Evolutionary conservation across 371 early-diverging fungal species (phyloP).

Genomic region (Syncephalastrum sp.): DNA sequence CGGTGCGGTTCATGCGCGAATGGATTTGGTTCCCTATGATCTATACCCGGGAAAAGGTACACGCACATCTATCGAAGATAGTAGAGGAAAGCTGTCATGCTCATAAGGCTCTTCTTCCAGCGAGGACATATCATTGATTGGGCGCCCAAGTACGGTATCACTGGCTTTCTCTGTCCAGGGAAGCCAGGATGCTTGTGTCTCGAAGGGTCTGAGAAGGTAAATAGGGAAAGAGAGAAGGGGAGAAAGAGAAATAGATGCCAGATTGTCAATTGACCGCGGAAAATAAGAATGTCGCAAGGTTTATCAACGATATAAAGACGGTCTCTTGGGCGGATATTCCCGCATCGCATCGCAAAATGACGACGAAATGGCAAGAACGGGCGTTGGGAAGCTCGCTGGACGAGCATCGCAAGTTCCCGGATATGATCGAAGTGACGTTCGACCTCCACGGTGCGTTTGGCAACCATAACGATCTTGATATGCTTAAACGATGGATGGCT

Average conservation of each 20-base stretch:
- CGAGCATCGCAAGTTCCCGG: constrained; percentile 22
- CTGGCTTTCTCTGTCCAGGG: constrained; percentile 43
- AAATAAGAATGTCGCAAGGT: constrained; percentile 24
- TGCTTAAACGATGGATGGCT: constrained; percentile 36
- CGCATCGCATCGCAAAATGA: constrained; percentile 39
- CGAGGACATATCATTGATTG: constrained; percentile 44
- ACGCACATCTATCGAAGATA: background rate
- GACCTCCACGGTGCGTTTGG: constrained; percentile 38
- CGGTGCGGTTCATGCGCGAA: constrained; percentile 30
- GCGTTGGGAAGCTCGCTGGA: constrained; percentile 14
- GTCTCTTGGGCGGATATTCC: constrained; percentile 43
- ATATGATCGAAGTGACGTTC: constrained; percentile 41
- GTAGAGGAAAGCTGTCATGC: background rate
- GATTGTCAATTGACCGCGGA: background rate
- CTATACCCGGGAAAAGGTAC: constrained; percentile 44
- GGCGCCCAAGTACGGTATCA: constrained; percentile 41
- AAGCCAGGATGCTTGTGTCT: constrained; percentile 43
- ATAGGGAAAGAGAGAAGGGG: background rate
- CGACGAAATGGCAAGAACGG: constrained; percentile 35
- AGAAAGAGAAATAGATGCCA: background rate
- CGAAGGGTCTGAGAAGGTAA: constrained; percentile 36
- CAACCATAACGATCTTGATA: constrained; percentile 34
- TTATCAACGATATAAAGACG: constrained; percentile 46
- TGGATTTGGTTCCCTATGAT: constrained; percentile 54
- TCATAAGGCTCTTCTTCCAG: constrained; percentile 5